phyloP scores from a whole-genome alignment of 2,329 filamentous ascomycete species.

The Paecilomyces variotii region DNA sequence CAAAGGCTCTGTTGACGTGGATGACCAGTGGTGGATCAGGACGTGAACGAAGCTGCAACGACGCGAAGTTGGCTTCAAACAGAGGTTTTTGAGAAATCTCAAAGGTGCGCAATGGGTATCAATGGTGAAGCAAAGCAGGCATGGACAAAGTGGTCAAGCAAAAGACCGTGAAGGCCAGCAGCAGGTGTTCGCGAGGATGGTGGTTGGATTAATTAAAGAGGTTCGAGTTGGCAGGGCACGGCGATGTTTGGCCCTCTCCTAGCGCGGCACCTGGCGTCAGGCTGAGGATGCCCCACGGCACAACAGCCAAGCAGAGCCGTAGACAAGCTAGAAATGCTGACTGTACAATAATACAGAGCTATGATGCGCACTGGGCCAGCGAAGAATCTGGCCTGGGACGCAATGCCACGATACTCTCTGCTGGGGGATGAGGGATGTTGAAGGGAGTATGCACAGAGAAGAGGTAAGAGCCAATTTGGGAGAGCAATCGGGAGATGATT shows the following conservation, averaged over 20 bases:
- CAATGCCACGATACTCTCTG: not conserved
- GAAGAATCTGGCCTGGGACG: not conserved
- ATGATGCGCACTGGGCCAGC: not conserved
- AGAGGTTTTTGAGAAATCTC: not conserved
- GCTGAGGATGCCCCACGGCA: conserved; percentile 27
- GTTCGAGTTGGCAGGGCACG: conserved; percentile 26
- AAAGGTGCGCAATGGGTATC: not conserved
- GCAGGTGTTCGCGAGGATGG: conserved; percentile 20
- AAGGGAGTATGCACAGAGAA: not conserved
- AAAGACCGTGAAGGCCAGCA: conserved; percentile 2
- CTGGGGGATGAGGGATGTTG: not conserved
- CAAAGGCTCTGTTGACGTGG: conserved; percentile 23
- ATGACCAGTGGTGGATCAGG: conserved; percentile 18
- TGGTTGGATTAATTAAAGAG: conserved; percentile 23
- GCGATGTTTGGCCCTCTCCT: conserved; percentile 36
- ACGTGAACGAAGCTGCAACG: conserved; percentile 8
- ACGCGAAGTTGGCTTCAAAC: not conserved
- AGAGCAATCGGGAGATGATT: not conserved
- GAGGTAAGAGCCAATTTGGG: not conserved
- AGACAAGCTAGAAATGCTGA: conserved; percentile 8
- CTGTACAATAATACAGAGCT: not conserved
- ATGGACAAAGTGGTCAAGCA: conserved; percentile 8
- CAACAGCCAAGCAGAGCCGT: conserved; percentile 17
- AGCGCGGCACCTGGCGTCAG: conserved; percentile 30
- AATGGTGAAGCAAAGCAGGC: conserved; percentile 6